phyloP scores from a whole-genome alignment of 257 asterid species.

The Ligustrum vulgare region DNA sequence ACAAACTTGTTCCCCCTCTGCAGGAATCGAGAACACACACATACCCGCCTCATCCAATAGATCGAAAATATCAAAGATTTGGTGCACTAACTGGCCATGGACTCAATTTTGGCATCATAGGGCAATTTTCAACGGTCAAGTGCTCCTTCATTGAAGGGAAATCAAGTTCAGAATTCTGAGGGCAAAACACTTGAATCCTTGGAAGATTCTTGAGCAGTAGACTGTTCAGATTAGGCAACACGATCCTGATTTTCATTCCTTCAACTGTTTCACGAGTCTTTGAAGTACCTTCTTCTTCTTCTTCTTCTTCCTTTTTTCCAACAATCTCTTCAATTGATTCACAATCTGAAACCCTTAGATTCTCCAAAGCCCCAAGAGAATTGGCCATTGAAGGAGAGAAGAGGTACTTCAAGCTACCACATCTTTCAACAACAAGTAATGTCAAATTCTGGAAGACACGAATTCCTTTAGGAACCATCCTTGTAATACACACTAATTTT shows the following conservation, averaged over 20 bases:
- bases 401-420: background rate
- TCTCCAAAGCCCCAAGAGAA: background rate
- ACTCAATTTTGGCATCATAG: background rate
- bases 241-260: no score
- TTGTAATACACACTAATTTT: background rate
- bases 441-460: background rate
- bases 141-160: constrained; percentile 6
- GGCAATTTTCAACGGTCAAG: background rate
- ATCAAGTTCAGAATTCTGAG: background rate
- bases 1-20: no score
- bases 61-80: background rate
- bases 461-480: background rate
- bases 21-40: no score
- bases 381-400: constrained; percentile 1
- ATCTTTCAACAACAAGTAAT: background rate
- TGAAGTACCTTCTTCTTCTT: background rate
- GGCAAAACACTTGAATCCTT: background rate
- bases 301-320: background rate
- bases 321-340: background rate
- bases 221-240: no score
- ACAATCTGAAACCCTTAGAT: background rate
- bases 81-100: background rate
- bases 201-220: background rate
- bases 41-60: no score
- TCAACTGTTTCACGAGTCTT: background rate